Evolutionary conservation across 768 basidiomycete species (phyloP).

Genomic region (Rhodotorula kratochvilovae): DNA sequence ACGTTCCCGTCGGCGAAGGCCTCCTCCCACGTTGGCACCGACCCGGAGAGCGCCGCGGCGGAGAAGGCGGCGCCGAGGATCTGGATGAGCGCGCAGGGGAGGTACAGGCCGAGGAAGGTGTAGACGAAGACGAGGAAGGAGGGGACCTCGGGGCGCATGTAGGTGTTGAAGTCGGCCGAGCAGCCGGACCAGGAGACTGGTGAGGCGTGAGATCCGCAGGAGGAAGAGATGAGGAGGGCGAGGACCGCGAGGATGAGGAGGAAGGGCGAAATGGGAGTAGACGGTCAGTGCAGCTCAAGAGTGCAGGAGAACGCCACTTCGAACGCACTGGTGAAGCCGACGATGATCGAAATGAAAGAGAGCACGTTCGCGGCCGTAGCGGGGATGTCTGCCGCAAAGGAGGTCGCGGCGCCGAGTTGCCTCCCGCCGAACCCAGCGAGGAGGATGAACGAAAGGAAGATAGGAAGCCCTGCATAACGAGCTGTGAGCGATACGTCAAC

Average conservation of each 20-base stretch:
- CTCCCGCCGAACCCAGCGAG: conserved; percentile 70
- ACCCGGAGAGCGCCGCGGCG: conserved; percentile 53
- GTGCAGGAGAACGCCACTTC: too few relatives aligned
- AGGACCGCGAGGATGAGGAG: conserved; percentile 61
- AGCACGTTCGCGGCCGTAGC: conserved; percentile 58
- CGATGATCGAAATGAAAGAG: conserved; percentile 64
- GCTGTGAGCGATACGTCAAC: neutral
- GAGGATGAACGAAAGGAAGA: conserved; percentile 67
- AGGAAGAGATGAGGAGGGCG: too few relatives aligned
- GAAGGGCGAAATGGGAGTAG: too few relatives aligned
- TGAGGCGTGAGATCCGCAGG: conserved; percentile 47
- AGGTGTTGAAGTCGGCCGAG: conserved; percentile 69
- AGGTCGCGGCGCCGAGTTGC: conserved; percentile 54
- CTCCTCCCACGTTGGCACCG: conserved; percentile 47
- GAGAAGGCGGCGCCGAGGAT: conserved; percentile 68
- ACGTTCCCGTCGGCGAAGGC: conserved; percentile 49
- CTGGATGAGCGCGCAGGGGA: conserved; percentile 54
- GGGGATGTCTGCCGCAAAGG: conserved; percentile 52
- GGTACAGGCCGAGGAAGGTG: conserved; percentile 62
- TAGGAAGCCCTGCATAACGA: conserved; percentile 58
- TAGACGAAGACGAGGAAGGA: conserved; percentile 59
- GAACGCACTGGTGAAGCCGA: conserved; percentile 59
- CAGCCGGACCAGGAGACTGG: conserved; percentile 40
- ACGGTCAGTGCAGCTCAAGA: neutral
- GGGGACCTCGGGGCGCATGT: conserved; percentile 52